A percentile compares a stretch with the other conserved stretches of the same genome.
phyloP scores from a whole-genome alignment of 495 filamentous ascomycete species.

The Trichoderma asperelloides region DNA sequence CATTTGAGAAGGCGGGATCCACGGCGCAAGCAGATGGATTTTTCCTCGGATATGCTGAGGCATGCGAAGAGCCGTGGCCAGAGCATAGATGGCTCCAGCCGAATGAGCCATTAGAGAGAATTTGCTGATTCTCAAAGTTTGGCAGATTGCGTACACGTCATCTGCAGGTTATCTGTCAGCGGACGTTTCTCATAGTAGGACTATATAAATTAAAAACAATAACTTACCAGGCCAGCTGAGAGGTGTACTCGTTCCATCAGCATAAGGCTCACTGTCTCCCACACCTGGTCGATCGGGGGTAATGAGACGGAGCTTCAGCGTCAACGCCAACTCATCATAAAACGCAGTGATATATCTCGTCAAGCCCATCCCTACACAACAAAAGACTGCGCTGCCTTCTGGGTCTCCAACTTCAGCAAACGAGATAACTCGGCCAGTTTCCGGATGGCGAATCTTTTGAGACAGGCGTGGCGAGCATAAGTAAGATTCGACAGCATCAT shows the following conservation, averaged over 20 bases:
- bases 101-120: slow-evolving; percentile 98
- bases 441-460: slow-evolving; percentile 76
- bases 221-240: slow-evolving; percentile 86
- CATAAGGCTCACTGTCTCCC: slow-evolving; percentile 79
- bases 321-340: slow-evolving; percentile 90
- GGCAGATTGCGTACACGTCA: slow-evolving; percentile 92
- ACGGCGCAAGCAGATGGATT: slow-evolving; percentile 91
- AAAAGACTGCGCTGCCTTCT: slow-evolving; percentile 84
- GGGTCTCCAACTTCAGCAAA: slow-evolving; percentile 97
- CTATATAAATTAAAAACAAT: not conserved
- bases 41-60: slow-evolving; percentile 91
- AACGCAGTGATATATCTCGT: slow-evolving; percentile 95
- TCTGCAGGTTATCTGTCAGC: slow-evolving; percentile 41
- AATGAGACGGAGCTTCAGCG: slow-evolving; percentile 81
- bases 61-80: slow-evolving; percentile 91
- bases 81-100: slow-evolving; percentile 92
- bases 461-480: slow-evolving; percentile 73
- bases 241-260: slow-evolving; percentile 71
- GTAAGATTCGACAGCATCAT: slow-evolving; percentile 80
- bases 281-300: slow-evolving; percentile 93
- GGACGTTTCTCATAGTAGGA: slow-evolving; percentile 10
- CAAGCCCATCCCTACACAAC: slow-evolving; percentile 95
- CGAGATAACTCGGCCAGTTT: slow-evolving; percentile 78
- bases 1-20: slow-evolving; percentile 98
- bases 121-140: slow-evolving; percentile 83